Percentiles rank a stretch among this genome's conserved stretches.
Evolutionary conservation across 2,329 filamentous ascomycete genomes (phyloP).

Genomic region (Fusarium napiforme): DNA sequence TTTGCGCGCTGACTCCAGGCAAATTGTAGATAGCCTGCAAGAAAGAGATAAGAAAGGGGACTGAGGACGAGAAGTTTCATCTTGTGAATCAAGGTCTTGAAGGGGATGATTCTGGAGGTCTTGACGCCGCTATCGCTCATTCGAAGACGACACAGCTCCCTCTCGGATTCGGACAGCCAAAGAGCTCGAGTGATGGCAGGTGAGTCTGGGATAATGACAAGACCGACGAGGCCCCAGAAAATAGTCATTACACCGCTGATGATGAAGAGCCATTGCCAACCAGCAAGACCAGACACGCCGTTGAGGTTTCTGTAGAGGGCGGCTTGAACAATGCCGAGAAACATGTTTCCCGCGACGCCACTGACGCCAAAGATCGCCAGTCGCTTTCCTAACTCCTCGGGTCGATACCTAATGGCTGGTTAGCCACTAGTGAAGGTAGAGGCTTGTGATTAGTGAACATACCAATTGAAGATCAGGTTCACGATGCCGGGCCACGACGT

Average conservation of each 20-base stretch:
- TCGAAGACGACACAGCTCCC: conserved; percentile 19
- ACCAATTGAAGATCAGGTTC: conserved; percentile 40
- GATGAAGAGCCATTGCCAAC: conserved; percentile 41
- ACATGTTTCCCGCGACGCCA: conserved; percentile 41
- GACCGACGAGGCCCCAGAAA: conserved; percentile 37
- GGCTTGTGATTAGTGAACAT: fast-evolving
- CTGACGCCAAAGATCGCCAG: conserved; percentile 41
- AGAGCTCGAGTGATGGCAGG: conserved; percentile 36
- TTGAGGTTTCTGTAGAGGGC: conserved; percentile 38
- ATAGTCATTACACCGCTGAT: conserved; percentile 37
- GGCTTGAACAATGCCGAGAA: conserved; percentile 39
- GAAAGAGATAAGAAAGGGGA: conserved; percentile 46
- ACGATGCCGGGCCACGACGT: conserved; percentile 41
- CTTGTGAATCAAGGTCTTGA: conserved; percentile 27
- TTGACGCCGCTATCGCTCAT: conserved; percentile 36
- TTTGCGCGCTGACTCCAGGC: conserved; percentile 51
- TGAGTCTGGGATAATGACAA: conserved; percentile 36
- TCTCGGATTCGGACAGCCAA: conserved; percentile 19
- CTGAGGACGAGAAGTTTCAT: conserved; percentile 29
- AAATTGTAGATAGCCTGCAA: conserved; percentile 48
- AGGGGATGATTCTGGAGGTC: conserved; percentile 32
- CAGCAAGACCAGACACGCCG: conserved; percentile 31
- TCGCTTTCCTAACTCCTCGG: conserved; percentile 37
- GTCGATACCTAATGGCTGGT: conserved; percentile 20
- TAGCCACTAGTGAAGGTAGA: fast-evolving